Base-by-base conservation (phyloP, 1,284 basidiomycete species). In the Volvariella volvacea region DNA sequence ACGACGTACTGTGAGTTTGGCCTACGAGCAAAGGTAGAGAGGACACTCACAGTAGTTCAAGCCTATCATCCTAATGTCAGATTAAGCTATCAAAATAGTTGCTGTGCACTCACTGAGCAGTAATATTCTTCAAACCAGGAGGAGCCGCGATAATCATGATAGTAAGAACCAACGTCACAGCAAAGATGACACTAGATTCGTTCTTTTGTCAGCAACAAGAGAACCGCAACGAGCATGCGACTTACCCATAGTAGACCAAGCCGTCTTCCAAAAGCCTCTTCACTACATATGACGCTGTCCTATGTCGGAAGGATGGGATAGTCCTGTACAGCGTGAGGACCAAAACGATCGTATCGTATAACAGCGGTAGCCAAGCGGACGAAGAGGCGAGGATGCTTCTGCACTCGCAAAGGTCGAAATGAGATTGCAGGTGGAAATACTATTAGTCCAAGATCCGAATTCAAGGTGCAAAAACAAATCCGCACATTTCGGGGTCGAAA, bases 41-140 rank as follows among this genome's bases (percentile, higher is more conserved):
- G 25, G 12, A 30, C 30, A 60, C 70, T 59, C 54, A 77, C 76
- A 76, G 59, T 31, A 74, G 64, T 50, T 76, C 71, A 10, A 74
- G 63, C 53, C 73, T 75, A 48, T 38, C 21, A 31, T 8, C 22
- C 14, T 31, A 28, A 10, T 30, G 8, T n/a, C 9, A 39, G 32
- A n/a, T n/a, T n/a, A n/a, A n/a, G n/a, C n/a, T n/a, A 32, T 20
- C 21, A 36, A n/a, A 22, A 20, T 7, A 7, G 14, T 40, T 10
- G 25, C 17, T 32, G 17, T 4, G n/a, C 2, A 60, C 68, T 50
- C 49, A 73, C 70, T 73, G 71, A 1, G 67, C 68, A 15, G 59
- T 59, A 20, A 71, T 57, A 46, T 73, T 71, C 45, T 68, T 63
- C 6, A 71, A 45, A 0, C 67, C 66, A 22, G 43, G 43, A 2